Conservation (phyloP, 148 eudicot genomes). For the Vaccinium vitisidaea region DNA sequence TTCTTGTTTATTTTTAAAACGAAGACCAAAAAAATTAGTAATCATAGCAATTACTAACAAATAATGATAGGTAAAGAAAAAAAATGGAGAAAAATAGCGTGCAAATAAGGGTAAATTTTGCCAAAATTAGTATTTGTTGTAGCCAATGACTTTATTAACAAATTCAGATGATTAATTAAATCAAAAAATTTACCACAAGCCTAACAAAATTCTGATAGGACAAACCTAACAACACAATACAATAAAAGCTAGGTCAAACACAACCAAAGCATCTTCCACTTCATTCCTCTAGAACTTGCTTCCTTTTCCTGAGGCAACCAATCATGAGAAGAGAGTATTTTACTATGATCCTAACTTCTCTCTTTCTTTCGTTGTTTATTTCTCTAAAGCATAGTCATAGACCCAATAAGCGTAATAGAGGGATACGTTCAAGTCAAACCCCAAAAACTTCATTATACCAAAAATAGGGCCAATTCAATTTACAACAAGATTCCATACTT, state of each 20-base stretch:
- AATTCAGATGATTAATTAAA: too few relatives aligned
- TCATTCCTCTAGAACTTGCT: neutral
- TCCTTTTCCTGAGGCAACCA: neutral
- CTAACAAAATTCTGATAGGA: too few relatives aligned
- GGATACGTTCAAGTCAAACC: neutral
- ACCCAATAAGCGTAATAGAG: neutral
- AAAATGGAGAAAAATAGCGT: neutral
- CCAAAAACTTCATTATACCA: neutral
- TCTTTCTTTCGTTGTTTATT: neutral
- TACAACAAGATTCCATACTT: neutral
- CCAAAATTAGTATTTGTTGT: neutral
- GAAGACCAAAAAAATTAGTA: neutral
- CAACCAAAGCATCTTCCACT: neutral
- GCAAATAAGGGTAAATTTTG: neutral
- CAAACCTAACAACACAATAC: neutral
- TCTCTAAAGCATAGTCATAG: neutral
- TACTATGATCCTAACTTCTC: neutral
- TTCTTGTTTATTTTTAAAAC: neutral
- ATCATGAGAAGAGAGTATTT: neutral
- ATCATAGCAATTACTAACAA: neutral
- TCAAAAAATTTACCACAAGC: too few relatives aligned
- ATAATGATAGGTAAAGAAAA: neutral
- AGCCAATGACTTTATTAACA: neutral
- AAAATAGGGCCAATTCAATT: neutral
- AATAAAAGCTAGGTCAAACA: neutral